These are phyloP conservation scores for Periglandula ipomoeae DNA, from an alignment of 2,329 filamentous ascomycete genomes.

Conservation along the genomic window DNA sequence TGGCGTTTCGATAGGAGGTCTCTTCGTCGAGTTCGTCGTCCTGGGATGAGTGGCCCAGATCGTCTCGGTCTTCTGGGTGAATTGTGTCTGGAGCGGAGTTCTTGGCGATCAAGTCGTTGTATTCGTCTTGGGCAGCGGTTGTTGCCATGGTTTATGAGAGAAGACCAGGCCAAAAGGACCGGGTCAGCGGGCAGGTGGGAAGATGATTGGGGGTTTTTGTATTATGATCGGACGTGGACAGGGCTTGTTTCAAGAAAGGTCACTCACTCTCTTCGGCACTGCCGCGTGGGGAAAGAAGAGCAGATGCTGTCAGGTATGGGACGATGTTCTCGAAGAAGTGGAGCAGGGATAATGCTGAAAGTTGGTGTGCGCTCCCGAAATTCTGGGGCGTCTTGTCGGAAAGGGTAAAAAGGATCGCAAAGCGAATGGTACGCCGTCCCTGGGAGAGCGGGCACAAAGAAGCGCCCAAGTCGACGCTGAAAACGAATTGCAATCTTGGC, in stretches of 20 bases:
- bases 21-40: slow-evolving; percentile 50
- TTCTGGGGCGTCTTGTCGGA: background rate
- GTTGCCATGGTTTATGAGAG: slow-evolving; percentile 45
- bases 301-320: slow-evolving; percentile 14
- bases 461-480: slow-evolving; percentile 1
- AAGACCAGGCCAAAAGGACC: slow-evolving; percentile 1
- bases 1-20: slow-evolving; percentile 40
- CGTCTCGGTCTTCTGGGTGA: slow-evolving; percentile 52
- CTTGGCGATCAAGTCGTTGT: slow-evolving; percentile 51
- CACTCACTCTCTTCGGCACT: background rate
- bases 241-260: slow-evolving; percentile 1
- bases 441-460: background rate
- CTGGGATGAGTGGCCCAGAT: slow-evolving; percentile 34
- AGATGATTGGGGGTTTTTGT: slow-evolving; percentile 1
- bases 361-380: background rate
- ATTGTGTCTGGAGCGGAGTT: slow-evolving; percentile 35
- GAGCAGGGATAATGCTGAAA: slow-evolving; percentile 7
- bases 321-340: slow-evolving; percentile 24
- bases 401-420: background rate
- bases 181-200: background rate
- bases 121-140: slow-evolving; percentile 58
- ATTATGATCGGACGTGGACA: background rate
- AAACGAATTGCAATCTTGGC: background rate
- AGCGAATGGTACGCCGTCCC: background rate
- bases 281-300: slow-evolving; percentile 6